Evolutionary conservation across 106 monocot genomes (phyloP).

Genomic region (Dendrobium chrysotoxum): DNA sequence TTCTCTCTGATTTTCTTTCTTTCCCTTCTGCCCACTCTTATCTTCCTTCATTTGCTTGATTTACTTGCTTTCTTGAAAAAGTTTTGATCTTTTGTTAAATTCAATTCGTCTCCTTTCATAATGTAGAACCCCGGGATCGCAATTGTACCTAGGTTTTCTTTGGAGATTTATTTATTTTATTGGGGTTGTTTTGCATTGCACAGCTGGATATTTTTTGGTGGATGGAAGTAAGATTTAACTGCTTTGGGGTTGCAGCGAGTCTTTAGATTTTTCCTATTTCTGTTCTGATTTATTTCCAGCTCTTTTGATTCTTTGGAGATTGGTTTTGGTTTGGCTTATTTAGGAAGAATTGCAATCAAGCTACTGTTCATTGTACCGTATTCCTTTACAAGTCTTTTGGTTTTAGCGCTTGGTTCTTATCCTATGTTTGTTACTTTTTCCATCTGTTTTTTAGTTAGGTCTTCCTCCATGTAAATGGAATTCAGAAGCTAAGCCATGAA

Average conservation of each 20-base stretch:
- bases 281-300: not conserved
- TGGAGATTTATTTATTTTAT: not conserved
- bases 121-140: not conserved
- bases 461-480: not conserved
- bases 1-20: not conserved
- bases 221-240: not conserved
- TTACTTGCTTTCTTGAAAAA: not conserved
- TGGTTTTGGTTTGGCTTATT: not conserved
- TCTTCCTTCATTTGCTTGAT: not conserved
- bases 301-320: slow-evolving; percentile 1
- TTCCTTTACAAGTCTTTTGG: not conserved
- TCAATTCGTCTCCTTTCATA: not conserved
- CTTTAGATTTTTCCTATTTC: not conserved
- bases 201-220: not conserved
- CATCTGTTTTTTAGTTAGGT: not conserved
- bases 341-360: not conserved
- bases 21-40: not conserved
- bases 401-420: too few species aligned
- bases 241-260: not conserved
- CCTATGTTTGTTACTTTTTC: not conserved
- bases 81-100: not conserved
- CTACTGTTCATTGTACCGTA: slow-evolving; percentile 4
- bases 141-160: not conserved
- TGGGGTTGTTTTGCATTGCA: not conserved
- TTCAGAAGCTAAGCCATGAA: not conserved